Evolutionary conservation across 2,329 filamentous ascomycete species (phyloP).

Genomic region (Aureobasidium subglaciale): DNA sequence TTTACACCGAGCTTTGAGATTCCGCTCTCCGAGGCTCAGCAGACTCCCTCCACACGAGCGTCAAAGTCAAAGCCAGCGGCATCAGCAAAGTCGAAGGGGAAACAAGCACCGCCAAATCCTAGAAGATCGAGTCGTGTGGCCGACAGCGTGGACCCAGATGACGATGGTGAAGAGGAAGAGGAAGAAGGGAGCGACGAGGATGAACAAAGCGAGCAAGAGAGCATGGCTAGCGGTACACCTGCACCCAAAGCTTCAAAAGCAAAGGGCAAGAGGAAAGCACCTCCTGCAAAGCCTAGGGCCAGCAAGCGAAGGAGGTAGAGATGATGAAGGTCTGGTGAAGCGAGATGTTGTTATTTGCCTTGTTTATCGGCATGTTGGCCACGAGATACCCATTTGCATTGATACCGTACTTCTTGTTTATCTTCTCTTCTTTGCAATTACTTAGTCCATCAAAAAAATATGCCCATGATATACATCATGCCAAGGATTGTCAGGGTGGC

Average conservation of each 20-base stretch:
- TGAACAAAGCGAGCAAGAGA: constrained; percentile 3
- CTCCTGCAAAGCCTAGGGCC: not conserved
- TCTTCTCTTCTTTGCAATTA: not conserved
- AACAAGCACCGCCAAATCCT: not conserved
- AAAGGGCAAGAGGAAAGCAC: constrained; percentile 2
- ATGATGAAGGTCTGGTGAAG: not conserved
- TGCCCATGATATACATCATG: not conserved
- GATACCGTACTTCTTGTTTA: not conserved
- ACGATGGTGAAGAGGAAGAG: constrained; percentile 12
- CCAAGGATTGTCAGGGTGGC: not conserved
- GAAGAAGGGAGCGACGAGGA: constrained; percentile 3
- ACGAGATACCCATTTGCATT: constrained; percentile 7
- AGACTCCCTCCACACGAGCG: not conserved
- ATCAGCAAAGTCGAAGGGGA: not conserved
- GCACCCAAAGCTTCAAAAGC: constrained; percentile 4
- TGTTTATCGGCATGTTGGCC: not conserved
- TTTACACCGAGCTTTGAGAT: constrained; percentile 27
- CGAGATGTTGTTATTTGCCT: not conserved
- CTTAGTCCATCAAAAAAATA: not conserved
- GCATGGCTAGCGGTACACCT: constrained; percentile 12
- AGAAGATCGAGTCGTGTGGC: constrained; percentile 15
- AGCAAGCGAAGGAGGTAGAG: constrained; percentile 7
- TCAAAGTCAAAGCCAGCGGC: not conserved
- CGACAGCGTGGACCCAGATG: constrained; percentile 14
- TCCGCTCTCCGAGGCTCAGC: not conserved